Percentiles rank a stretch among this genome's conserved stretches.
These are phyloP conservation scores for Mycena floridula DNA, from an alignment of 768 basidiomycete species.

Conservation along the genomic window DNA sequence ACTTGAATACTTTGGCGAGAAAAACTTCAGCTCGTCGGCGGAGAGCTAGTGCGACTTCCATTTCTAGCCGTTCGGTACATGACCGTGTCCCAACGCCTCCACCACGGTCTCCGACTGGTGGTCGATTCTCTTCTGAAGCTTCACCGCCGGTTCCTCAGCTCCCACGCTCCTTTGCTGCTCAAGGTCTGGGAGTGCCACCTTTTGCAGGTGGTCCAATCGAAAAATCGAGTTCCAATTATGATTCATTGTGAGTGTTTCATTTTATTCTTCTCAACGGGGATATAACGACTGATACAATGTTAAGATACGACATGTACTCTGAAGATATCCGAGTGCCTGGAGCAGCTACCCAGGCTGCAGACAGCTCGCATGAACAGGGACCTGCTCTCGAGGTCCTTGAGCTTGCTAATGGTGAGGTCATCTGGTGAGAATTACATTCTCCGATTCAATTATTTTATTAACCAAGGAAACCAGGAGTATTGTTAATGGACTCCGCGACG, in stretches of 20 bases:
- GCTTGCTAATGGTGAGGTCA: conserved; percentile 81
- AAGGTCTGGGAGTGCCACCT: conserved; percentile 32
- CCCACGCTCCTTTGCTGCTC: conserved; percentile 55
- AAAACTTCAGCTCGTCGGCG: conserved; percentile 57
- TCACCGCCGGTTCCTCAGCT: conserved; percentile 61
- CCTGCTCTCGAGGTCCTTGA: conserved; percentile 77
- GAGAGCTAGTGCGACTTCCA: conserved; percentile 51
- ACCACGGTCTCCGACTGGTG: conserved; percentile 41
- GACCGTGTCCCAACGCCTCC: conserved; percentile 86
- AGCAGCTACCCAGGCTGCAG: conserved; percentile 9
- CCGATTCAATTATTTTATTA: conserved; percentile 8
- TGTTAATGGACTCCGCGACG: conserved; percentile 77
- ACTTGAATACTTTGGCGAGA: conserved; percentile 47
- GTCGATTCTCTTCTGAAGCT: conserved; percentile 36
- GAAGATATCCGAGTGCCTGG: conserved; percentile 42
- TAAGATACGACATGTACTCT: conserved; percentile 76
- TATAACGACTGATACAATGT: conserved; percentile 15
- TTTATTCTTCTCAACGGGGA: conserved; percentile 9
- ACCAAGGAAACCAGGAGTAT: conserved; percentile 51
- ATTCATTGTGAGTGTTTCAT: conserved; percentile 60
- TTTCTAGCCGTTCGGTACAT: conserved; percentile 68
- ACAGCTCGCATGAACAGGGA: conserved; percentile 29
- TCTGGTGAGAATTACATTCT: conserved; percentile 51
- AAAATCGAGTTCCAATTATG: conserved; percentile 67
- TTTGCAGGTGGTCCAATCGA: conserved; percentile 40